Conservation (phyloP, 192 early-diverging fungal genomes). For the Geranomyces michiganensis region DNA sequence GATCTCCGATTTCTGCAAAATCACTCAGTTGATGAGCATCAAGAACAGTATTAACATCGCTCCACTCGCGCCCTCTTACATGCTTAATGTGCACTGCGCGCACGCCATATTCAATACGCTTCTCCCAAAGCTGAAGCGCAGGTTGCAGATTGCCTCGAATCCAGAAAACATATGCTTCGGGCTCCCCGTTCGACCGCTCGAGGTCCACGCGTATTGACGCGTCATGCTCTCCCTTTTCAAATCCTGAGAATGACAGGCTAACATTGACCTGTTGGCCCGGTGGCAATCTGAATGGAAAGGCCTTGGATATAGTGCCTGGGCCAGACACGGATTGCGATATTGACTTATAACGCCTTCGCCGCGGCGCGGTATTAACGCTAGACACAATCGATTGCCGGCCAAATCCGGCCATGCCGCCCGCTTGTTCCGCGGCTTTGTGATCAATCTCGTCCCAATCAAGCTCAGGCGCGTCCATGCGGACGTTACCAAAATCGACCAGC, state of each 20-base stretch:
- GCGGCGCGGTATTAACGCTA: slow-evolving; percentile 12
- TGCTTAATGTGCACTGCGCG: slow-evolving; percentile 49
- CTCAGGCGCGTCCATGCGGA: slow-evolving; percentile 33
- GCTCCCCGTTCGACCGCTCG: slow-evolving; percentile 49
- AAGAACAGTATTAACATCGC: no score
- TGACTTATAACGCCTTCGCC: slow-evolving; percentile 31
- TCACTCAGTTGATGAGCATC: background rate
- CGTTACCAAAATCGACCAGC: slow-evolving; percentile 23
- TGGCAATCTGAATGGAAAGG: slow-evolving; percentile 48
- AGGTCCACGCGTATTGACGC: slow-evolving; percentile 41
- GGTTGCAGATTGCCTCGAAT: slow-evolving; percentile 49
- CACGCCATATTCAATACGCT: slow-evolving; percentile 58
- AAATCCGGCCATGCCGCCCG: slow-evolving; percentile 11
- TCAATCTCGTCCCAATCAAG: slow-evolving; percentile 60
- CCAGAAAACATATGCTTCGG: slow-evolving; percentile 43
- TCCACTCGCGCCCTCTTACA: no score
- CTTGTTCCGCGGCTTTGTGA: slow-evolving; percentile 28
- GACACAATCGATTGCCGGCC: slow-evolving; percentile 12
- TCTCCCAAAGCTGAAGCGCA: slow-evolving; percentile 48
- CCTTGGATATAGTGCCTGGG: slow-evolving; percentile 28
- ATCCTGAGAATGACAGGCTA: slow-evolving; percentile 41
- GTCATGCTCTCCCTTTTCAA: slow-evolving; percentile 45
- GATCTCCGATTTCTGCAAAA: slow-evolving; percentile 37
- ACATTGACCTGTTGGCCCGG: slow-evolving; percentile 37
- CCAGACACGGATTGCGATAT: slow-evolving; percentile 18